These are phyloP conservation scores for Rubia balearica DNA, from an alignment of 305 asterid species.

Conservation along the genomic window DNA sequence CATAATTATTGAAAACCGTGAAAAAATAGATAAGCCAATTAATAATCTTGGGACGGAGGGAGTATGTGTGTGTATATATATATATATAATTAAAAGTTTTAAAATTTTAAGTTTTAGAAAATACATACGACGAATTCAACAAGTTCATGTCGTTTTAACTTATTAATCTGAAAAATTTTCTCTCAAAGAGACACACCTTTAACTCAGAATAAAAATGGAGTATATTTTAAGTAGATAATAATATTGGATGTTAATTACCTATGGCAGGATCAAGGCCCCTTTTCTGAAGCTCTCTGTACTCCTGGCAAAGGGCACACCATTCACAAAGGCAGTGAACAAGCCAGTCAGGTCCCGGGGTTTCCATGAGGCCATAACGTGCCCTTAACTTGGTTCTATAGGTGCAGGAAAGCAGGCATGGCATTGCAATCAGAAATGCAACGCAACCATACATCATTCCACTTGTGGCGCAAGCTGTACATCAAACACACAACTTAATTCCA, in stretches of 20 bases:
- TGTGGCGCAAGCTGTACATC: constrained; percentile 42
- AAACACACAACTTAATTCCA: not conserved
- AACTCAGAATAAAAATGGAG: too few relatives aligned
- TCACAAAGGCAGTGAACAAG: constrained; percentile 54
- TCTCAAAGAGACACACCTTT: too few relatives aligned
- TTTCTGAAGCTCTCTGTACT: constrained; percentile 50
- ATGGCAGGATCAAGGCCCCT: constrained; percentile 56
- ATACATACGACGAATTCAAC: too few relatives aligned
- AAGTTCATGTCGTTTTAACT: too few relatives aligned
- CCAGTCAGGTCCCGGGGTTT: constrained; percentile 52
- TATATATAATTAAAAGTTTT: too few relatives aligned
- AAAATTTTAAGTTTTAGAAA: too few relatives aligned
- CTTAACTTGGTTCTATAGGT: constrained; percentile 50
- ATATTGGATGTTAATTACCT: not conserved
- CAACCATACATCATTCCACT: constrained; percentile 44
- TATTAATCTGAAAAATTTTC: too few relatives aligned
- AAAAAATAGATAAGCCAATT: too few relatives aligned
- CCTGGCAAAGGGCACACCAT: constrained; percentile 64
- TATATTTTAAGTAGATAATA: too few relatives aligned
- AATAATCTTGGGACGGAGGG: too few relatives aligned
- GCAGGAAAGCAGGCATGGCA: constrained; percentile 64
- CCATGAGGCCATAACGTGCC: constrained; percentile 35
- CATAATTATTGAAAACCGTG: too few relatives aligned
- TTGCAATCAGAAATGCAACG: constrained; percentile 33
- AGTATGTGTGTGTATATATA: too few relatives aligned